Evolutionary conservation across 441 rosid genomes (phyloP).

Genomic region (Arabidopsis lyrata): DNA sequence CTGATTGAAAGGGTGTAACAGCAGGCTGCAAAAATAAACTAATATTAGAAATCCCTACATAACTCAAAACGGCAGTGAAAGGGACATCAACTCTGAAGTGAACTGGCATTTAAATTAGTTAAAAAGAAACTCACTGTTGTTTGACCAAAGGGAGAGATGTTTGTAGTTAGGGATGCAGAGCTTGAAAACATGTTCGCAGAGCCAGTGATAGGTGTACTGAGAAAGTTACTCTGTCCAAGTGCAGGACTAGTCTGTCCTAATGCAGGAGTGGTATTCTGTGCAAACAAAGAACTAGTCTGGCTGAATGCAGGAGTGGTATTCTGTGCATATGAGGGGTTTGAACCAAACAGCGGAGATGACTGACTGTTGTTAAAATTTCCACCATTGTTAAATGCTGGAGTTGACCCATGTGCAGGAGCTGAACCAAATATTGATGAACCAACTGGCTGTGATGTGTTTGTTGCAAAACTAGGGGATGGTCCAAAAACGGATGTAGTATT

Average conservation of each 20-base stretch:
- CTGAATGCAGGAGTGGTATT: constrained; percentile 50
- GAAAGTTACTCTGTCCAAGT: constrained; percentile 56
- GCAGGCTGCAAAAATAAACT: constrained; percentile 54
- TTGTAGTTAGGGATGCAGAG: constrained; percentile 57
- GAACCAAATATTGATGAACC: constrained; percentile 65
- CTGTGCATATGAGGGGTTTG: constrained; percentile 56
- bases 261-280: constrained; percentile 53
- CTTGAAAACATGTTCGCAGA: constrained; percentile 56
- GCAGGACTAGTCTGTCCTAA: constrained; percentile 51
- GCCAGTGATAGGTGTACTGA: constrained; percentile 66
- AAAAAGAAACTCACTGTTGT: constrained; percentile 53
- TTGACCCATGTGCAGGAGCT: constrained; percentile 52
- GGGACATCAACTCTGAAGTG: neutral
- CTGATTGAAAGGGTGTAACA: constrained; percentile 59
- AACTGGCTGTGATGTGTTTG: constrained; percentile 58
- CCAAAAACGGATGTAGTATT: constrained; percentile 54
- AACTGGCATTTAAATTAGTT: constrained; percentile 10
- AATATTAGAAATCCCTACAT: constrained; percentile 28
- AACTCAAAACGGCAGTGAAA: constrained; percentile 27
- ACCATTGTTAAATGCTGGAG: constrained; percentile 56
- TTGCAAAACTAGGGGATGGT: constrained; percentile 53
- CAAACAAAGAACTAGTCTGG: constrained; percentile 47
- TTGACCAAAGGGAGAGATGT: constrained; percentile 53
- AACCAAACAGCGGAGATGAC: constrained; percentile 63
- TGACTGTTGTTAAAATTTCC: constrained; percentile 59